phyloP scores from a whole-genome alignment of 768 basidiomycete species.

The Tulasnella calospora region DNA sequence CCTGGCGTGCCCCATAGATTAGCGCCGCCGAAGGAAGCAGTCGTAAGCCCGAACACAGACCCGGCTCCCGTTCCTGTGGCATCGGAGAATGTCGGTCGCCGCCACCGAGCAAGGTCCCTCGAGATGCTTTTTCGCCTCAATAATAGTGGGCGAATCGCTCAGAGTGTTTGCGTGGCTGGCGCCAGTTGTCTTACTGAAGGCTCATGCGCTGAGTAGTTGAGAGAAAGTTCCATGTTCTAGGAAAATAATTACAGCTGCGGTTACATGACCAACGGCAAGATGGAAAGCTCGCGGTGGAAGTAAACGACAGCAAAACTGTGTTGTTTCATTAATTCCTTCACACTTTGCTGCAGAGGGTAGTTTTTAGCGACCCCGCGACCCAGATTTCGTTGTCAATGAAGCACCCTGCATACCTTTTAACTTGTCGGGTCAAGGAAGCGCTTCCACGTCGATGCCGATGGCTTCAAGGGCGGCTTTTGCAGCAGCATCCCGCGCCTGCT shows the following conservation, averaged over 20 bases:
- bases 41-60: not conserved
- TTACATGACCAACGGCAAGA: not conserved
- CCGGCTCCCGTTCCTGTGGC: not conserved
- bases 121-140: not conserved
- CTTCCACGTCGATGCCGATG: not conserved
- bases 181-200: not conserved
- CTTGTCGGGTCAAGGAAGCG: not conserved
- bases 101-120: not conserved
- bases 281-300: not conserved
- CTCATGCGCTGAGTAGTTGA: not conserved
- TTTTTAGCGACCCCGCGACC: not conserved
- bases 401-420: not conserved
- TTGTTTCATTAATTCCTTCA: not conserved
- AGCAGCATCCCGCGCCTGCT: not conserved
- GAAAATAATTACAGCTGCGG: not conserved
- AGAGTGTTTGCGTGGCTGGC: not conserved
- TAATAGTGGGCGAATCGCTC: not conserved
- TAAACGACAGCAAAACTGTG: not conserved
- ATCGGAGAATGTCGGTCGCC: not conserved
- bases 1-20: not conserved
- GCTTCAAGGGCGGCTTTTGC: not conserved
- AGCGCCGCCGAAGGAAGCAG: not conserved
- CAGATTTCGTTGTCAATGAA: no score
- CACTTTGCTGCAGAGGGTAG: not conserved
- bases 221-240: not conserved